These are phyloP conservation scores for Xylaria telfairii DNA, from an alignment of 495 filamentous ascomycete genomes.

Conservation along the genomic window DNA sequence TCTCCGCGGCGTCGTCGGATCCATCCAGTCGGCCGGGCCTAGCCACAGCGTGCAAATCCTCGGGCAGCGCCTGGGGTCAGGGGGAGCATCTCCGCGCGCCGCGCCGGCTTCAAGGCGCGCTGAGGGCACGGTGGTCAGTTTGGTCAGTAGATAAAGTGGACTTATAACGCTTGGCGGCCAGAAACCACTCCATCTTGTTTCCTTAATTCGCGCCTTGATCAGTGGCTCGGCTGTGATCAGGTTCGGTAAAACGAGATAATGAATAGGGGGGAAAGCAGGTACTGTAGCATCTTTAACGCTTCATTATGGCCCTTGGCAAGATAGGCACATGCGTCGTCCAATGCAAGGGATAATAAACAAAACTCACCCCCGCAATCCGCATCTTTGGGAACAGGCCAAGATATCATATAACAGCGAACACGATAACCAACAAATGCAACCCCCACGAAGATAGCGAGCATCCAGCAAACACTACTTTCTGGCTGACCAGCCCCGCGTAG, in stretches of 20 bases:
- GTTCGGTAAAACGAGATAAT: not conserved
- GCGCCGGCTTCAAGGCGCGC: not conserved
- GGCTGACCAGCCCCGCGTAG: not conserved
- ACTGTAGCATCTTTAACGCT: too few relatives aligned
- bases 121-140: too few relatives aligned
- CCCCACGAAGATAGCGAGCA: not conserved
- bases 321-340: not conserved
- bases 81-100: constrained; percentile 1
- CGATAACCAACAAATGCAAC: not conserved
- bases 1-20: constrained; percentile 16
- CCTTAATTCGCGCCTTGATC: not conserved
- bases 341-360: not conserved
- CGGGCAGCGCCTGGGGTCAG: too few relatives aligned
- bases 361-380: not conserved
- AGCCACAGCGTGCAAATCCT: constrained; percentile 2
- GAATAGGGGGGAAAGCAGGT: not conserved
- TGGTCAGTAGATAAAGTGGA: not conserved
- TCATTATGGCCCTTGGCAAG: not conserved
- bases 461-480: not conserved
- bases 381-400: not conserved
- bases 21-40: constrained; percentile 4
- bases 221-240: not conserved
- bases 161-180: not conserved
- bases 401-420: not conserved
- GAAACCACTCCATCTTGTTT: not conserved